These are phyloP conservation scores for Moricandia moricandioides DNA, from an alignment of 345 rosid genomes.

Conservation along the genomic window DNA sequence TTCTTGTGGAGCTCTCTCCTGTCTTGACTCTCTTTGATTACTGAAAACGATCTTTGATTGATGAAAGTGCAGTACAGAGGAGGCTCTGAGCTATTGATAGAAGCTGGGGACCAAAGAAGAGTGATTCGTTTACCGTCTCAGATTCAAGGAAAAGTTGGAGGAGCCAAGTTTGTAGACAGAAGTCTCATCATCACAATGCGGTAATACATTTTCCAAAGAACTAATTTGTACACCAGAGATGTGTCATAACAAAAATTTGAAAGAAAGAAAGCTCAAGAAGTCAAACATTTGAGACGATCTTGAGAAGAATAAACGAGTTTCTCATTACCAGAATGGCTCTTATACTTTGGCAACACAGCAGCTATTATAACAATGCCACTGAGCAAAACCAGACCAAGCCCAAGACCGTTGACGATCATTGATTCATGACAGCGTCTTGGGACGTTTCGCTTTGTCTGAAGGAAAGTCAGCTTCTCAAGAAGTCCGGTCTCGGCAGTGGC, in stretches of 20 bases:
- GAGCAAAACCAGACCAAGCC: slow-evolving; percentile 68
- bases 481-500: slow-evolving; percentile 89
- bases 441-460: slow-evolving; percentile 52
- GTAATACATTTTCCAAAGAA: slow-evolving; percentile 21
- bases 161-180: slow-evolving; percentile 73
- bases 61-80: slow-evolving; percentile 72
- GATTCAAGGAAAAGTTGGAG: slow-evolving; percentile 83
- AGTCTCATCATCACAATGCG: slow-evolving; percentile 72
- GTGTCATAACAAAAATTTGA: not conserved
- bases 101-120: slow-evolving; percentile 82
- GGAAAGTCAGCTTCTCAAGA: slow-evolving; percentile 67
- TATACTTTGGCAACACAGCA: slow-evolving; percentile 62
- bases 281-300: slow-evolving; percentile 47
- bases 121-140: slow-evolving; percentile 60
- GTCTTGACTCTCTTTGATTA: not conserved
- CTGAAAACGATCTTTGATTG: not conserved
- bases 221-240: slow-evolving; percentile 19
- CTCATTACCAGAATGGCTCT: slow-evolving; percentile 17
- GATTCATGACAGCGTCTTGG: slow-evolving; percentile 57
- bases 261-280: slow-evolving; percentile 35
- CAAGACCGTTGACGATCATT: slow-evolving; percentile 62
- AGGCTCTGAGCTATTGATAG: slow-evolving; percentile 75
- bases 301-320: slow-evolving; percentile 47
- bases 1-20: too few relatives aligned
- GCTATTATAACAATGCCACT: slow-evolving; percentile 62